Evolutionary conservation across 179 eudicot genomes (phyloP).

Genomic region (Vitellaria paradoxa): DNA sequence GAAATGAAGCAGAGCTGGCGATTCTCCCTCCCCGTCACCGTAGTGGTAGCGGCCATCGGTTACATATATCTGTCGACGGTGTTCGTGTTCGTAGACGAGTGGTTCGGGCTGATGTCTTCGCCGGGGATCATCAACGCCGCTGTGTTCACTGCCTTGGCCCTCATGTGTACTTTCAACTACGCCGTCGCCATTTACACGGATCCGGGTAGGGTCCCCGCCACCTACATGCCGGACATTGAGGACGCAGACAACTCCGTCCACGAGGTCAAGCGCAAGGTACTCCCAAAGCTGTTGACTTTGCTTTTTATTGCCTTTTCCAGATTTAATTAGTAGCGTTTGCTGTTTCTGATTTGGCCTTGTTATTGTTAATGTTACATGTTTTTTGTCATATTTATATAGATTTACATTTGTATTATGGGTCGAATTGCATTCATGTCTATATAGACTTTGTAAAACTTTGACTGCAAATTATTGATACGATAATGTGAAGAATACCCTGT

Average conservation of each 20-base stretch:
- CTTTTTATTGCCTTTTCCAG: background rate
- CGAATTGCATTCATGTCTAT: background rate
- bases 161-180: conserved; percentile 54
- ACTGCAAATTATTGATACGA: background rate
- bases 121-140: conserved; percentile 76
- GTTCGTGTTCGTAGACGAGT: conserved; percentile 67
- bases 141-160: conserved; percentile 56
- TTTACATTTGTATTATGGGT: background rate
- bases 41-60: conserved; percentile 43
- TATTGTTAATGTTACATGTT: background rate
- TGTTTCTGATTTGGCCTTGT: background rate
- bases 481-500: background rate
- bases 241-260: conserved; percentile 60
- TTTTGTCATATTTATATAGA: background rate
- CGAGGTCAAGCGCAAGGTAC: conserved; percentile 93
- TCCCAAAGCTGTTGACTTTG: background rate
- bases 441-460: background rate
- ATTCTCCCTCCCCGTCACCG: conserved; percentile 59
- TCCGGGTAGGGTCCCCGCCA: conserved; percentile 81
- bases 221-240: conserved; percentile 77
- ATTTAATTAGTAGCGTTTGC: background rate
- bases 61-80: conserved; percentile 68
- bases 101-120: conserved; percentile 86
- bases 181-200: conserved; percentile 55
- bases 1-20: conserved; percentile 34